Base-by-base conservation (phyloP, 331 rosid species). In the Rhamnella rubrinervis region DNA sequence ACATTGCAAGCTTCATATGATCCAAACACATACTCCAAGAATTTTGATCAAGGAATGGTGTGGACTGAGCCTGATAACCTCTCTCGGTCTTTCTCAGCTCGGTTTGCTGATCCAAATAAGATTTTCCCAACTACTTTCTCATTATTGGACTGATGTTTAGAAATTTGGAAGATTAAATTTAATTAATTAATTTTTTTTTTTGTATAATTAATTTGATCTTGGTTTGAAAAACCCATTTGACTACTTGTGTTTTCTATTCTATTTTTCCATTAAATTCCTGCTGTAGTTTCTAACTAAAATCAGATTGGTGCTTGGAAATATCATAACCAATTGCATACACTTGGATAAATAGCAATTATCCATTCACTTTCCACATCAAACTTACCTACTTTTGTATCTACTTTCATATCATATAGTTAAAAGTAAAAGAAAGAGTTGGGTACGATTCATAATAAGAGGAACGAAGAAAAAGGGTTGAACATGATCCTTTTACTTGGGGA, bases 71-170 rank as follows among this genome's bases (percentile, higher is more conserved):
- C 89, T 0, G 92, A 93, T 70, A 85, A 83, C 65, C 69, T 82
- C 3, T 68, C 71, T 46, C 83, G 96, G 13, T 86, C 92, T 41
- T 90, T 93, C 92, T 86, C 93, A 1, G 92, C 97, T 75, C 81
- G 93, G 25, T 90, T 68, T 74, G 90, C 96, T 26, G 76, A 85
- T 79, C 96, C 98, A 18, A 18, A 53, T 0, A 71, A 72, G 65
- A 61, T 86, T 70, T 79, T 81, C 2, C 73, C 83, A 8, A 83
- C 74, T 4, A 63, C 51, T 39, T 19, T 26, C 20, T 65, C 67
- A 18, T 79, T 84, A 3, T 38, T 78, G 44, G 86, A 59, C 72
- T 69, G 66, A 73, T 67, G 44, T 25, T 51, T 4, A 44, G 14
- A 47, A 21, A 37, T 37, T n/a, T n/a, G 18, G 6, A 65, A 40